These are phyloP conservation scores for Sordariomycetes sp. DNA, from an alignment of 2,329 filamentous ascomycete genomes.

Conservation along the genomic window DNA sequence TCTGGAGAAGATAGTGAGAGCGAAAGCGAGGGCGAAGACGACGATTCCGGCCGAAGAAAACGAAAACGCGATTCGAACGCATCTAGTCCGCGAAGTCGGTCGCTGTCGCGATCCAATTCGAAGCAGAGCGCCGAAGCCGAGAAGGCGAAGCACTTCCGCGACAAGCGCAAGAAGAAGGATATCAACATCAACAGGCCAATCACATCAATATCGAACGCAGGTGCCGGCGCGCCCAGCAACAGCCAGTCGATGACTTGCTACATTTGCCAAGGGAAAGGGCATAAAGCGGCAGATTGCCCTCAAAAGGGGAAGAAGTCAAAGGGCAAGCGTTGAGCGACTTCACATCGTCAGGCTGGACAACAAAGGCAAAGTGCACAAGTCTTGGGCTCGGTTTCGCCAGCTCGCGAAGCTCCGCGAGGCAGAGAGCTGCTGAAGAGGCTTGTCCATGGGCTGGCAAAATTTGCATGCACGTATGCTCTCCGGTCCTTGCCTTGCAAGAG, in stretches of 20 bases:
- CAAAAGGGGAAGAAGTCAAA: constrained; percentile 13
- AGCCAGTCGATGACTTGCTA: constrained; percentile 37
- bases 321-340: too few relatives aligned
- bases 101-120: constrained; percentile 21
- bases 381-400: too few relatives aligned
- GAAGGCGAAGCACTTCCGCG: constrained; percentile 40
- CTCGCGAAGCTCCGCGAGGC: too few relatives aligned
- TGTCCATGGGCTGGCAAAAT: too few relatives aligned
- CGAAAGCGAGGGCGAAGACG: constrained; percentile 11
- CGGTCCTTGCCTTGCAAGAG: too few relatives aligned
- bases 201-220: constrained; percentile 47
- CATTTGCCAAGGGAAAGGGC: constrained; percentile 52
- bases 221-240: constrained; percentile 12
- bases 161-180: constrained; percentile 54
- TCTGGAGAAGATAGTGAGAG: constrained; percentile 5
- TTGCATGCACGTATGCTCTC: too few relatives aligned
- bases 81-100: constrained; percentile 13
- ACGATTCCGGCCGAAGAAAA: constrained; percentile 13
- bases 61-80: not conserved
- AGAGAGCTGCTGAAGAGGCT: too few relatives aligned
- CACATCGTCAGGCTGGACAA: too few relatives aligned
- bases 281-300: constrained; percentile 49
- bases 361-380: too few relatives aligned
- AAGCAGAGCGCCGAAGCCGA: constrained; percentile 14
- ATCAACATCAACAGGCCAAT: constrained; percentile 56